Conservation (phyloP, 139 green algal species). For the Edaphochlamys debaryana region DNA sequence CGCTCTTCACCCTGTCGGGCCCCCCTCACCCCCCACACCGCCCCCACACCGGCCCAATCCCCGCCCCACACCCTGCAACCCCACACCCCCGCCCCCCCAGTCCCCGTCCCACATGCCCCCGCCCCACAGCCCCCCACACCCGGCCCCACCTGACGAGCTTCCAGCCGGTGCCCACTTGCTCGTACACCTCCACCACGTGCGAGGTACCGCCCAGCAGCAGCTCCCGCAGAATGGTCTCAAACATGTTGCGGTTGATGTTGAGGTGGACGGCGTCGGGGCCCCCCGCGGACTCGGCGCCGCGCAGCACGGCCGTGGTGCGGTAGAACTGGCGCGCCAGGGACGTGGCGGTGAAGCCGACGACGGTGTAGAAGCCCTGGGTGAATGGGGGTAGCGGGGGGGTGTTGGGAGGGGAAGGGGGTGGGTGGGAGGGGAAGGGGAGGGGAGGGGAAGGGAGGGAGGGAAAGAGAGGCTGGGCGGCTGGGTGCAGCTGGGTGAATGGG, state of each 20-base stretch:
- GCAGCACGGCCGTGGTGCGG: conserved; percentile 64
- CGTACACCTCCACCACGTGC: conserved; percentile 88
- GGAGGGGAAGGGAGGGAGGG: no score
- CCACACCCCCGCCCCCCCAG: no score
- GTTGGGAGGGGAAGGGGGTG: background rate
- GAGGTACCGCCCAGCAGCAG: conserved; percentile 81
- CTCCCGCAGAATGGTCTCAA: conserved; percentile 80
- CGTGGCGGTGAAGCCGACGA: conserved; percentile 84
- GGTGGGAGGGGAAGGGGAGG: no score
- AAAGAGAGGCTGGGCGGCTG: background rate
- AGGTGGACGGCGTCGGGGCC: conserved; percentile 68
- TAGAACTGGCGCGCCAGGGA: conserved; percentile 86
- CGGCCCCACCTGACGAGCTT: conserved; percentile 49
- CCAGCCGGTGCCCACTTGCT: conserved; percentile 69
- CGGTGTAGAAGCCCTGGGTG: conserved; percentile 79
- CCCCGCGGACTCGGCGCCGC: conserved; percentile 1
- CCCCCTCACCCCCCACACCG: no score
- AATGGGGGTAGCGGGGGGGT: background rate
- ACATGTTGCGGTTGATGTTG: conserved; percentile 77
- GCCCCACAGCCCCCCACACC: background rate
- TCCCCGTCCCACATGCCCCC: background rate
- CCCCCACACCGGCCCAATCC: no score
- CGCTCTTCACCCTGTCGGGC: no score
- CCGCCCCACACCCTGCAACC: no score
- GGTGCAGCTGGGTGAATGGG: no score